Evolutionary conservation across 2,329 filamentous ascomycete species (phyloP).

Genomic region (Endoconidiophora laricicola): DNA sequence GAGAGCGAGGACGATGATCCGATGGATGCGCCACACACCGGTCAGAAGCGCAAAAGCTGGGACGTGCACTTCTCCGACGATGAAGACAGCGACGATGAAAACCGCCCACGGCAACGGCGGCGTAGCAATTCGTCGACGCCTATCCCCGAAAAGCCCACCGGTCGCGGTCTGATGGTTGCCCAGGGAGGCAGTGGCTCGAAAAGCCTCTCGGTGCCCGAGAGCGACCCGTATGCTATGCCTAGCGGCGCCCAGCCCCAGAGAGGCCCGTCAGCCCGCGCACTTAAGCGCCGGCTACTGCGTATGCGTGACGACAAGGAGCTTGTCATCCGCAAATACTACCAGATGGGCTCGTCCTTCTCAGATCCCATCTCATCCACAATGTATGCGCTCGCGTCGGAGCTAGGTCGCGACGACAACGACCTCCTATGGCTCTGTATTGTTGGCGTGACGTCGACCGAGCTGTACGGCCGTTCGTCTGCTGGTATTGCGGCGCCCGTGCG

Average conservation of each 20-base stretch:
- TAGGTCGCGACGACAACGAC: conserved; percentile 93
- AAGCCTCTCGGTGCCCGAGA: conserved; percentile 25
- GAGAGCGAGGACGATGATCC: conserved; percentile 42
- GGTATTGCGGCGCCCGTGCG: conserved; percentile 50
- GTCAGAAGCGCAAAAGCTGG: conserved; percentile 63
- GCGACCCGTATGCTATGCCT: conserved; percentile 35
- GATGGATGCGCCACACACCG: conserved; percentile 26
- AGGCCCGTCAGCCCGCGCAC: conserved; percentile 42
- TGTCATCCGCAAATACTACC: conserved; percentile 68
- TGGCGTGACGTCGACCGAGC: conserved; percentile 81
- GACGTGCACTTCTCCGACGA: conserved; percentile 55
- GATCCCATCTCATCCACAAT: conserved; percentile 90
- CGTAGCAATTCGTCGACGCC: conserved; percentile 72
- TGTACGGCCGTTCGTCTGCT: conserved; percentile 73
- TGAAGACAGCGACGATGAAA: conserved; percentile 43
- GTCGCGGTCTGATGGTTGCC: conserved; percentile 42
- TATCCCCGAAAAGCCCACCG: conserved; percentile 44
- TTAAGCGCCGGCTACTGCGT: conserved; percentile 57
- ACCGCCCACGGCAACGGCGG: conserved; percentile 61
- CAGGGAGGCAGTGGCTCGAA: conserved; percentile 23
- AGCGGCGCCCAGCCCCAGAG: conserved; percentile 37
- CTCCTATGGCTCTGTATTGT: conserved; percentile 90
- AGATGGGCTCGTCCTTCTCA: conserved; percentile 74
- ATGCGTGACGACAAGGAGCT: conserved; percentile 63
- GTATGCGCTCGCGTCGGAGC: conserved; percentile 84